Base-by-base conservation (phyloP, 192 early-diverging fungal species). In the Mortierella claussenii region DNA sequence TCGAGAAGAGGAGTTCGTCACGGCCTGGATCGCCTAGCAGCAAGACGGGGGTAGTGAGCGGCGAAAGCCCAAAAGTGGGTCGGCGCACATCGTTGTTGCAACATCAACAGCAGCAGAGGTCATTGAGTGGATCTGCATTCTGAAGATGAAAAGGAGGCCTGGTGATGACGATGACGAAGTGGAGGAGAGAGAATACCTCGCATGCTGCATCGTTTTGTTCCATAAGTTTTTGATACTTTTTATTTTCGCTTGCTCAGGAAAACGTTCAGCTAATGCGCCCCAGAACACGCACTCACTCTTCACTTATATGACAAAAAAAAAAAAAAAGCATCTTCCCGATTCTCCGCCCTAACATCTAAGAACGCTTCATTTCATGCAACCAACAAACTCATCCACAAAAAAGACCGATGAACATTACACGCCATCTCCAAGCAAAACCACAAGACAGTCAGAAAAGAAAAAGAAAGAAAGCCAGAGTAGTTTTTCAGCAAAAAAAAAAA, bases 1-100 rank as follows among this genome's bases (percentile, higher is more conserved):
- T n/a, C n/a, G n/a, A n/a, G n/a, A n/a, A n/a, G n/a, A n/a, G n/a
- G n/a, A n/a, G n/a, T n/a, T n/a, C n/a, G 31, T 60, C 57, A 7
- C 50, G 27, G 18, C 31, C 55, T 20, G 37, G 55, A 49, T 70
- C 68, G 13, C 71, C 69, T n/a, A n/a, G n/a, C 6, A 65, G 18
- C 61, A 58, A 65, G 20, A 15, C 15, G 20, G 5, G 28, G n/a
- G 1, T 30, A 18, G 13, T 23, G 7, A 48, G 46, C n/a, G 11
- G 8, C 13, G 13, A 7, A 40, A 40, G 37, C 37, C n/a, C n/a
- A n/a, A 40, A 40, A 40, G 37, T 7, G 8, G 37, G 37, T 10
- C 37, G 37, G 13, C 37, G 37, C 13, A 40, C 37, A 10, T 40
- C 37, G 7, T 40, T 40, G 37, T 10, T 40, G 37, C 37, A 40